Base-by-base conservation (phyloP, 108 stramenopile species). In the Cyclotella atomus region DNA sequence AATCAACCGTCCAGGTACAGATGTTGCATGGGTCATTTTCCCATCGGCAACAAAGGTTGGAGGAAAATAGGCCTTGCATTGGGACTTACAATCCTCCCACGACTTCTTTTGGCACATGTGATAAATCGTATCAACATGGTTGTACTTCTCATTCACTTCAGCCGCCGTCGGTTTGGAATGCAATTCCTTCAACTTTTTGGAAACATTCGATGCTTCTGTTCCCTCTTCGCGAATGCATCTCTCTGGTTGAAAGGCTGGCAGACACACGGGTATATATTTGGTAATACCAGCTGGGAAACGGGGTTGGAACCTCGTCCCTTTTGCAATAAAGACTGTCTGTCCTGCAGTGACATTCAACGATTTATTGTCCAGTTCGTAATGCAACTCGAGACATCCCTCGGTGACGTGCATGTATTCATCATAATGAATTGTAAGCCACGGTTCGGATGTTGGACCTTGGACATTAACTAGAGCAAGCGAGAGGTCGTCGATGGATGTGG, bases 21-120 rank as follows among this genome's bases (percentile, higher is more conserved):
- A 78, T n/a, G 89, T 92, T 34, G 95, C 95, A 68, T 96, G 95
- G 0, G 90, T 93, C 65, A 92, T 90, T 24, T 66, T 64, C 38
- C 90, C 91, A 81, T 96, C 95, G 34, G 79, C 60, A 15, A 67
- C 55, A 81, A 93, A 96, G 1, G 95, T 96, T 25, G 92, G 90
- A 20, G 95, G 95, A 65, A 87, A 94, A 65, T 96, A 96, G 0
- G 90, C 92, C 23, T 66, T 73, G 24, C 65, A 62, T 21, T 70
- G 33, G 10, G 83, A 28, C 2, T 75, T 61, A 14, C 89, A 79
- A 20, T 78, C 73, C n/a, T 91, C 87, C 91, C 92, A 95, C 8
- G 49, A 23, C 0, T 75, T 35, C 65, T 88, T 83, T 60, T 76
- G 76, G 67, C 95, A 95, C 89, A 95, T 91, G 84, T 95, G 95